Base-by-base conservation (phyloP, 345 rosid species). In the Barbarea vulgaris region DNA sequence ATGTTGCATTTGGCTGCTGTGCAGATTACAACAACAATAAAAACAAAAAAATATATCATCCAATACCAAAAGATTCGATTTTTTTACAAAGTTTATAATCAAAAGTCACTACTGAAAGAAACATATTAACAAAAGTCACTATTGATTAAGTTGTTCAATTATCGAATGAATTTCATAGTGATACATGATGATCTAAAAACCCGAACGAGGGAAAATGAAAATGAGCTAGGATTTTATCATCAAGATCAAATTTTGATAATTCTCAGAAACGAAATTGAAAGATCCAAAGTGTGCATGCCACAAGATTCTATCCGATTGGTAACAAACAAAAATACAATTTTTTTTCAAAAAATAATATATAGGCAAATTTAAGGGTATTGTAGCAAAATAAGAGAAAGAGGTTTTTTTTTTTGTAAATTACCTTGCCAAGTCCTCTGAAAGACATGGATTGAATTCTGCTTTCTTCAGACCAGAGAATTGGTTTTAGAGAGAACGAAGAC, bases 1-100 rank as follows among this genome's bases (percentile, higher is more conserved):
- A 88, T 9, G 85, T 74, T 46, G 97, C 91, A 85, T 86, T 93
- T 19, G 86, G 83, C 98, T 93, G 80, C 5, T 76, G 47, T 93
- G 80, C 5, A 77, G 47, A 53, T 5, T 2, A 31, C 15, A 62
- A 30, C 33, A 30, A 30, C 7, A 30, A 28, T 5, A 14, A 17
- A 47, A 7, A 36, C 7, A 15, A 9, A 59, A 39, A n/a, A 47
- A 27, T 30, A 27, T 4, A 13, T 4, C 9, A 24, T 31, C 51
- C 15, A 39, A 19, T 10, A 33, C 24, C 19, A 55, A 67, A 53
- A 48, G 46, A 61, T 25, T 41, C 70, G 21, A 51, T 60, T 59
- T 75, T 59, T 75, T 67, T 67, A 4, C 1, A 56, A 4, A 33
- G 3, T 15, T 21, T 7, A 46, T 17, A 30, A 44, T 28, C 69